phyloP scores from a whole-genome alignment of 23 red algal species.

The Porphyridium purpureum region DNA sequence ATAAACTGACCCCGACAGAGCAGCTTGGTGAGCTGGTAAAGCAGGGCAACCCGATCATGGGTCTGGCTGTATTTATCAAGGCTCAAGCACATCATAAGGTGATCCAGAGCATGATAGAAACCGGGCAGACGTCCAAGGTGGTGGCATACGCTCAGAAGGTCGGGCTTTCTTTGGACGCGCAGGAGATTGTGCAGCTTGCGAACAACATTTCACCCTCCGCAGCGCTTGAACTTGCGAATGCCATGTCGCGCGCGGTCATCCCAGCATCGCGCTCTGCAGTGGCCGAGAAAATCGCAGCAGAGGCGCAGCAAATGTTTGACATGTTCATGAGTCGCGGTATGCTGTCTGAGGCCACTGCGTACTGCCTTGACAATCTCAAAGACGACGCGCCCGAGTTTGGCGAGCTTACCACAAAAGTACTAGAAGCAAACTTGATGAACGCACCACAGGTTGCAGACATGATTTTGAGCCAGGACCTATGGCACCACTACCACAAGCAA shows the following conservation, averaged over 20 bases:
- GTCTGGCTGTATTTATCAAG: conserved; percentile 82
- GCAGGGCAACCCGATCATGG: conserved; percentile 28
- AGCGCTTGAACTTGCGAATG: conserved; percentile 69
- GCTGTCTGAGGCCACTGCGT: conserved; percentile 83
- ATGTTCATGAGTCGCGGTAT: conserved; percentile 89
- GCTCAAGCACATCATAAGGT: conserved; percentile 85
- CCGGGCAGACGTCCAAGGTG: conserved; percentile 52
- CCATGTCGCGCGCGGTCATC: conserved; percentile 35
- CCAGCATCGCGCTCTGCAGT: conserved; percentile 6
- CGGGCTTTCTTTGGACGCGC: conserved; percentile 40
- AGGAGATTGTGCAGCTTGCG: conserved; percentile 72
- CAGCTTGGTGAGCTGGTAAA: conserved; percentile 85
- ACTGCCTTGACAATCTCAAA: conserved; percentile 81
- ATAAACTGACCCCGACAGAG: conserved; percentile 72
- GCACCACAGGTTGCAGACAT: conserved; percentile 85
- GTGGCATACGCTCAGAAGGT: conserved; percentile 58
- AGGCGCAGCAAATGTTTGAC: conserved; percentile 73
- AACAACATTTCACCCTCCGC: conserved; percentile 31
- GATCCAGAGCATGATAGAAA: conserved; percentile 74
- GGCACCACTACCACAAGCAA: conserved; percentile 69
- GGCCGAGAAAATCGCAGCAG: conserved; percentile 40
- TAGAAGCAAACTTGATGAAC: conserved; percentile 60
- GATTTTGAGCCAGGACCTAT: conserved; percentile 91
- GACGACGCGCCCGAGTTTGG: conserved; percentile 55
- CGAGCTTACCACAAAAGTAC: conserved; percentile 72